Evolutionary conservation across 768 basidiomycete genomes (phyloP).

Genomic region (Mycena albidolilacea): DNA sequence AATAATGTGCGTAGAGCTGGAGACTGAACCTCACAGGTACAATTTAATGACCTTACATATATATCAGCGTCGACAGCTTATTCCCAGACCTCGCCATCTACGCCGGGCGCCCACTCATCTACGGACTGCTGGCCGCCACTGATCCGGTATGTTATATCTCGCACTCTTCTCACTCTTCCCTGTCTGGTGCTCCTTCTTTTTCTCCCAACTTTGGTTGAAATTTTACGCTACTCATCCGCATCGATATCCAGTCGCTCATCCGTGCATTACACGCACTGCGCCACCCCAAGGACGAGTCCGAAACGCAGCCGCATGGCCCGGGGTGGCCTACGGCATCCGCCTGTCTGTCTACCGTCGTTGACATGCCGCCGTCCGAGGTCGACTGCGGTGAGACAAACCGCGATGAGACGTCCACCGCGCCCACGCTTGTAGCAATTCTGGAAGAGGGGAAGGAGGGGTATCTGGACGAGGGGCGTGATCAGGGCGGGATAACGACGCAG

Average conservation of each 20-base stretch:
- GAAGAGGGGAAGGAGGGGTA: no score
- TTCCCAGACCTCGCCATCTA: conserved; percentile 9
- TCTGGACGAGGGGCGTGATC: not conserved
- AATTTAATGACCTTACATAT: not conserved
- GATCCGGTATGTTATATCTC: conserved; percentile 18
- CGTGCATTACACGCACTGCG: conserved; percentile 14
- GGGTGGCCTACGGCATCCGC: not conserved
- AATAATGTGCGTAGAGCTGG: not conserved
- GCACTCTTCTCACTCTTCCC: not conserved
- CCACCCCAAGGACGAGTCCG: not conserved
- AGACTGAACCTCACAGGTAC: not conserved
- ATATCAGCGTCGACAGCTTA: not conserved
- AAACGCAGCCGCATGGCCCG: not conserved
- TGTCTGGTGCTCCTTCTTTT: not conserved
- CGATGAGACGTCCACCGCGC: no score
- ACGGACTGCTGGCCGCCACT: conserved; percentile 25
- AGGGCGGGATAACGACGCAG: conserved; percentile 5
- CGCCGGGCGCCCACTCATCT: no score
- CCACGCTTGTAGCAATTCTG: no score
- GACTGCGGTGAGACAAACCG: no score
- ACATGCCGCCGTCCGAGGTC: not conserved
- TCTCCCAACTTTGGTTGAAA: not conserved
- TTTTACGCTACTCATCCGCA: not conserved
- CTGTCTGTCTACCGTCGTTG: not conserved
- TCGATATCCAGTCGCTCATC: conserved; percentile 13